Conservation (phyloP, 1,284 basidiomycete species). For the Butyriboletus regius region DNA sequence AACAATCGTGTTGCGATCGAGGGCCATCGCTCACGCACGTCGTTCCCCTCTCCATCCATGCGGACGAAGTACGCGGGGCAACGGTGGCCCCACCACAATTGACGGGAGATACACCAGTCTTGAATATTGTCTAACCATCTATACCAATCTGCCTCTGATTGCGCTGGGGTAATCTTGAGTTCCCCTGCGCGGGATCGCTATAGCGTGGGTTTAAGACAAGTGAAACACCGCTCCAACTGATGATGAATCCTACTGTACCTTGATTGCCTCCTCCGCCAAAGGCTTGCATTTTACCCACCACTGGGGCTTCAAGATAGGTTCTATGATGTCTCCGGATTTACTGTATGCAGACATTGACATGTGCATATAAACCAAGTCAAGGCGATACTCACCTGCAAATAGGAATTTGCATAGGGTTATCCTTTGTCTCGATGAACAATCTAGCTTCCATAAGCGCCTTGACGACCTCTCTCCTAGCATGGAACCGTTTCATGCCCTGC, state of each 20-base stretch:
- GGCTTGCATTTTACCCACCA: conserved; percentile 98
- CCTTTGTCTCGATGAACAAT: conserved; percentile 85
- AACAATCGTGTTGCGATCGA: neutral
- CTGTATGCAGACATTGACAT: conserved; percentile 34
- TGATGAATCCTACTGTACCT: conserved; percentile 40
- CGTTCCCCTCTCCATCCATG: conserved; percentile 72
- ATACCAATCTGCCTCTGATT: conserved; percentile 91
- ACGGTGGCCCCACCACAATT: conserved; percentile 99
- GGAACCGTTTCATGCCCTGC: conserved; percentile 93
- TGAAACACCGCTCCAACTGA: neutral
- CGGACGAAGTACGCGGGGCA: conserved; percentile 91
- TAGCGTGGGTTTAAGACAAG: neutral
- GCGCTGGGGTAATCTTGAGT: conserved; percentile 73
- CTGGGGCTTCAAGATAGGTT: conserved; percentile 93
- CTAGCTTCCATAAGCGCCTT: conserved; percentile 81
- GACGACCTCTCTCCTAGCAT: conserved; percentile 79
- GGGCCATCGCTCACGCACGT: conserved; percentile 45
- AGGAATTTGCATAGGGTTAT: conserved; percentile 93
- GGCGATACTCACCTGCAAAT: conserved; percentile 63
- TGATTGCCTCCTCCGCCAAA: conserved; percentile 83
- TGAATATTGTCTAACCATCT: conserved; percentile 94
- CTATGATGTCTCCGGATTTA: conserved; percentile 94
- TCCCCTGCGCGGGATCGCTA: conserved; percentile 84
- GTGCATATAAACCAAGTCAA: neutral
- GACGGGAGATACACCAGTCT: conserved; percentile 99